Conservation (phyloP, 2,329 filamentous ascomycete genomes). For the Botrytis pseudocinerea region DNA sequence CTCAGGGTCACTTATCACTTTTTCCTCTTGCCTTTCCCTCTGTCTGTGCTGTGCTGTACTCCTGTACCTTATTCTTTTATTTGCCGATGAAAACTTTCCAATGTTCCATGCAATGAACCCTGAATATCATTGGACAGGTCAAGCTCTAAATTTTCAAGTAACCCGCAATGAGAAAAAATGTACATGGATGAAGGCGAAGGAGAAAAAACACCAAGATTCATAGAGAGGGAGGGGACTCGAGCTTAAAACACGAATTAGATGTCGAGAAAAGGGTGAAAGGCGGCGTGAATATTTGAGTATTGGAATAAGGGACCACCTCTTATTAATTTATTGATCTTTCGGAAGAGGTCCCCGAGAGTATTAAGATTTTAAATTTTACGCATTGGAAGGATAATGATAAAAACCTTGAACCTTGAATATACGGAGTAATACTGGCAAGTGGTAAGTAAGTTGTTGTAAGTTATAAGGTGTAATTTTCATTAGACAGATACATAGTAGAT, state of each 20-base stretch:
- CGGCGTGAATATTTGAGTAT: not conserved
- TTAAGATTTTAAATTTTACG: not conserved
- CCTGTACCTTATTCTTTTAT: not conserved
- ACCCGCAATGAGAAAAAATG: not conserved
- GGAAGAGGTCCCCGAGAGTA: conserved; percentile 12
- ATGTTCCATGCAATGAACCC: not conserved
- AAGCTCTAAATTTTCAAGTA: not conserved
- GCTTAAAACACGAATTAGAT: not conserved
- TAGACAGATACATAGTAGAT: not conserved
- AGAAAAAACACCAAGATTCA: not conserved
- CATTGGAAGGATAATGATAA: not conserved
- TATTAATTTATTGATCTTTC: conserved; percentile 3
- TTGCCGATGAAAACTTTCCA: not conserved
- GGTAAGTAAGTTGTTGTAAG: not conserved
- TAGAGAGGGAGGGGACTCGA: not conserved
- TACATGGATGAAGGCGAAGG: not conserved
- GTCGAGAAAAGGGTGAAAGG: not conserved
- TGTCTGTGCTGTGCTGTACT: not conserved
- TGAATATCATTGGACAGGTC: not conserved
- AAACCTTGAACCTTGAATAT: conserved; percentile 7
- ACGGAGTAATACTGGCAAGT: not conserved
- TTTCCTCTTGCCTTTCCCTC: not conserved
- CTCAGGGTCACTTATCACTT: conserved; percentile 1
- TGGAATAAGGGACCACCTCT: not conserved
- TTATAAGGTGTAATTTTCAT: not conserved